A percentile compares a stretch with the other conserved stretches of the same genome.
Evolutionary conservation across 805 yeast species (phyloP).

Genomic region (Ogataea neopini): DNA sequence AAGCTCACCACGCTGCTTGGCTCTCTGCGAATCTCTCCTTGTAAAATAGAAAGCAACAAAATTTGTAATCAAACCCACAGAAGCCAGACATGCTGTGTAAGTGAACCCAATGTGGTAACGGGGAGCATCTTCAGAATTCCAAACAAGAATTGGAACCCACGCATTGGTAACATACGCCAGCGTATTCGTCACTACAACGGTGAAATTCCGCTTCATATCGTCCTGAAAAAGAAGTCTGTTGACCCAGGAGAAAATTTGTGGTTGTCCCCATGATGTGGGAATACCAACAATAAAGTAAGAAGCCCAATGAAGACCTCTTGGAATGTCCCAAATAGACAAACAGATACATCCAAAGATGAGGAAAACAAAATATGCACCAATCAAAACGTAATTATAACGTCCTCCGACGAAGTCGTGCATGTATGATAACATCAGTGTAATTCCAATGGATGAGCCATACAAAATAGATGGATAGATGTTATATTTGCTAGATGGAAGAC

Average conservation of each 20-base stretch:
- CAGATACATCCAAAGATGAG: conserved; percentile 43
- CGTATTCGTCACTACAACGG: conserved; percentile 43
- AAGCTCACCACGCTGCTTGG: neutral
- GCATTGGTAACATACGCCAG: conserved; percentile 43
- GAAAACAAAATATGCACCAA: conserved; percentile 39
- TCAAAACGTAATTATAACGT: conserved; percentile 38
- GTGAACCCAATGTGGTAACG: conserved; percentile 40
- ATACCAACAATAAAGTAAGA: conserved; percentile 48
- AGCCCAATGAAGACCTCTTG: conserved; percentile 51
- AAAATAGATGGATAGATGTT: conserved; percentile 44
- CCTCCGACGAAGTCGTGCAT: conserved; percentile 40
- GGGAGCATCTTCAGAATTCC: conserved; percentile 41
- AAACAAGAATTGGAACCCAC: conserved; percentile 43
- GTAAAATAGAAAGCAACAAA: conserved; percentile 24
- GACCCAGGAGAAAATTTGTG: conserved; percentile 57
- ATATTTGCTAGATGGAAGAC: conserved; percentile 36
- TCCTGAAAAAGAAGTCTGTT: conserved; percentile 46
- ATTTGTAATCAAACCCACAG: conserved; percentile 36
- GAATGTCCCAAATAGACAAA: conserved; percentile 50
- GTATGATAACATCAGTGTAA: conserved; percentile 39
- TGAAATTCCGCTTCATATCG: conserved; percentile 43
- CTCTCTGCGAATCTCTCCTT: conserved; percentile 23
- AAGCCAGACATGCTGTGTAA: conserved; percentile 37
- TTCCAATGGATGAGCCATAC: conserved; percentile 40
- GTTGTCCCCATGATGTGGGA: conserved; percentile 55